Conservation (phyloP, 176 grass and related monocot species). For the Cenchrus fungigraminus region DNA sequence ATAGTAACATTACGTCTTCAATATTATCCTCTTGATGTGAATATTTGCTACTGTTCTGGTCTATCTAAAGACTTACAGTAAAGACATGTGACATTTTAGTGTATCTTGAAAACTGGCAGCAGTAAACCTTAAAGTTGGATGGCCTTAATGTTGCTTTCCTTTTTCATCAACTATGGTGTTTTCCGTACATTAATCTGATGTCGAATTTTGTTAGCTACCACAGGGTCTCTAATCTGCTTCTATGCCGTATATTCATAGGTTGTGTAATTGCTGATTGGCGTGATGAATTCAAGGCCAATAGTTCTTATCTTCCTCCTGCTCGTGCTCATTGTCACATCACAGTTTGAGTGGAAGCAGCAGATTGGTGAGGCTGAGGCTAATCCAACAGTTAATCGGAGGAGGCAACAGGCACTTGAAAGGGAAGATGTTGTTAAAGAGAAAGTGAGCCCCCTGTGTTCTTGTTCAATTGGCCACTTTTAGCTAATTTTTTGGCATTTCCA, state of each 20-base stretch:
- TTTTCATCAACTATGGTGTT: background rate
- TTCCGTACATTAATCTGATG: background rate
- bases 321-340: constrained; percentile 72
- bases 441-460: constrained; percentile 38
- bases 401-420: constrained; percentile 49
- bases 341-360: constrained; percentile 89
- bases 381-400: constrained; percentile 43
- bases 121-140: background rate
- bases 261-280: constrained; percentile 38
- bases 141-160: background rate
- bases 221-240: background rate
- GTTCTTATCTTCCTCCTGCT: constrained; percentile 74
- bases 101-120: background rate
- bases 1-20: background rate
- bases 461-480: constrained; percentile 11
- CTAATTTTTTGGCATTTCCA: background rate
- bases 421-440: constrained; percentile 82
- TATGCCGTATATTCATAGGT: constrained; percentile 19
- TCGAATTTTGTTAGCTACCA: background rate
- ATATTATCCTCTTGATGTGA: background rate
- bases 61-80: background rate
- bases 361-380: constrained; percentile 63
- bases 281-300: constrained; percentile 64
- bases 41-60: background rate
- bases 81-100: background rate